Base-by-base conservation (phyloP, 2,329 filamentous ascomycete species). In the Westerdykella ornata region DNA sequence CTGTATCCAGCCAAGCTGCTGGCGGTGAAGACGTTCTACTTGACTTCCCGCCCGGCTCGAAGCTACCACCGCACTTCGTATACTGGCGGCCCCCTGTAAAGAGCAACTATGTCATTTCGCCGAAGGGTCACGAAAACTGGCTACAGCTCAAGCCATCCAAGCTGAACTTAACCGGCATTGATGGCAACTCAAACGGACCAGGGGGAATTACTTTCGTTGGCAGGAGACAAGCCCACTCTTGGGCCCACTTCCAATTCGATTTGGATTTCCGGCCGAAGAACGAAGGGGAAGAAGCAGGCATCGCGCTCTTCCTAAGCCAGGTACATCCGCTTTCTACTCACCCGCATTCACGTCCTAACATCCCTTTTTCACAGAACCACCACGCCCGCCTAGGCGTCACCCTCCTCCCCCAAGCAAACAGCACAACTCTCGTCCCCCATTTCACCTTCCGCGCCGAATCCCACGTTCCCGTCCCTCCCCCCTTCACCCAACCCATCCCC, bases 161-260 rank as follows among this genome's bases (percentile, higher is more conserved):
- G 2, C 59, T 74, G 1, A 81, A 81, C 52, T 61, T 81, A 2
- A 81, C 77, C 1, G 74, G 65, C 2, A 56, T 71, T 3, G 71
- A 76, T 42, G 71, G 69, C 0, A 69, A 72, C 45, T 68, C 68
- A 45, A 70, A 68, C 0, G 71, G 69, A 0, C 62, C 67, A 4
- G 53, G 48, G 2, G 68, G 70, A 0, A 70, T 74, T 48, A 70
- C 73, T 0, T 78, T 80, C 44, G 60, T 80, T 11, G 70, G 69
- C 0, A 63, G 73, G 3, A 63, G 75, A 6, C 76, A 80, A 52
- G 71, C 72, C 6, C 68, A 78, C 44, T 74, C 75, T 0, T 58
- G 77, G 1, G 80, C 80, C 54, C 70, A 63, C 0, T 80, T 68
- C 53, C 67, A 61, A 35, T 68, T 75, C 3, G 65, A 74, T 41